A percentile compares a stretch with the other conserved stretches of the same genome.
These are phyloP conservation scores for Aspergillus caelatus DNA, from an alignment of 2,329 filamentous ascomycete genomes.

Conservation along the genomic window DNA sequence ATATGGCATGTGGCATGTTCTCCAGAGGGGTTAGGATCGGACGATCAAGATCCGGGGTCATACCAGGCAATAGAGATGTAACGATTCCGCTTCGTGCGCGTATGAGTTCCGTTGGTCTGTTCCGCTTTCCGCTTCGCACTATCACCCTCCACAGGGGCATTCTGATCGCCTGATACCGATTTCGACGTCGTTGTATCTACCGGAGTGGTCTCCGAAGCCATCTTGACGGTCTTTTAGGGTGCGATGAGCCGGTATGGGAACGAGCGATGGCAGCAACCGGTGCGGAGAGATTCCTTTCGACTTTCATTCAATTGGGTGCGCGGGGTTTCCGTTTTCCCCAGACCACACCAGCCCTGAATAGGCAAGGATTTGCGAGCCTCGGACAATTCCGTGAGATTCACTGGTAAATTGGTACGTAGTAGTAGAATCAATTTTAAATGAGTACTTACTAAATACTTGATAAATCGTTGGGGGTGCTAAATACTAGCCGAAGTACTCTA, in stretches of 20 bases:
- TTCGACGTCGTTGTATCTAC: conserved; percentile 30
- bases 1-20: conserved; percentile 1
- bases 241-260: conserved; percentile 11
- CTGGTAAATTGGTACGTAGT: not conserved
- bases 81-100: conserved; percentile 65
- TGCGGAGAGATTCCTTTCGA: conserved; percentile 41
- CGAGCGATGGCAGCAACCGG: conserved; percentile 23
- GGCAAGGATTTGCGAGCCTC: conserved; percentile 15
- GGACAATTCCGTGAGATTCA: conserved; percentile 20
- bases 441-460: not conserved
- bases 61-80: conserved; percentile 70
- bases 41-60: conserved; percentile 26
- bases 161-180: conserved; percentile 26
- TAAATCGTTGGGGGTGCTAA: not conserved
- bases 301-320: conserved; percentile 15
- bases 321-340: conserved; percentile 38
- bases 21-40: not conserved
- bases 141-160: conserved; percentile 27
- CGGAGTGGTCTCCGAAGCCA: conserved; percentile 40
- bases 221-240: conserved; percentile 16
- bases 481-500: not conserved
- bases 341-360: conserved; percentile 17
- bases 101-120: conserved; percentile 49
- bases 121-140: conserved; percentile 47
- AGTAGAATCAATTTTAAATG: not conserved